Percentiles rank a stretch among this genome's conserved stretches.
phyloP scores from a whole-genome alignment of 352 stramenopile species.

The Chrysophaeum taylorii region DNA sequence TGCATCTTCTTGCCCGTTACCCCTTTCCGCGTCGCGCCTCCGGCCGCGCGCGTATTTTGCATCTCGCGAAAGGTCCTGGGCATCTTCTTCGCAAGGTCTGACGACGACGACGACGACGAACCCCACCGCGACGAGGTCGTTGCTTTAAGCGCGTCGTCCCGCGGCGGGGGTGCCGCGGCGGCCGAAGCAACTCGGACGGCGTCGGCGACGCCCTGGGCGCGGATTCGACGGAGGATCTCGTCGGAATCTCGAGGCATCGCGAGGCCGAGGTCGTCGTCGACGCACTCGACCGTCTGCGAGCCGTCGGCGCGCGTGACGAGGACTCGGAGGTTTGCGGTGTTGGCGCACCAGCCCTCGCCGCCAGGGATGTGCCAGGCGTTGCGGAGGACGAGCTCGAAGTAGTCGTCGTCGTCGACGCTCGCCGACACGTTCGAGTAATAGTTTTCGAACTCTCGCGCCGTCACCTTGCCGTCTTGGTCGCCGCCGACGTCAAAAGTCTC shows the following conservation, averaged over 20 bases:
- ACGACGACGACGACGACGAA: background rate
- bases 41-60: background rate
- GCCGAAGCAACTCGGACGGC: conserved; percentile 11
- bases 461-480: conserved; percentile 41
- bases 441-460: conserved; percentile 41
- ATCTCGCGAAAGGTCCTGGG: background rate
- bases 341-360: conserved; percentile 61
- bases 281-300: conserved; percentile 42
- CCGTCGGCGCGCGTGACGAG: conserved; percentile 68
- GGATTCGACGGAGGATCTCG: conserved; percentile 10
- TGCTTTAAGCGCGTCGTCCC: no score
- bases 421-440: conserved; percentile 78
- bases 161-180: no score
- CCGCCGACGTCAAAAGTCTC: conserved; percentile 29
- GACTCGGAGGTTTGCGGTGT: conserved; percentile 69
- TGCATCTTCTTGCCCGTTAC: background rate
- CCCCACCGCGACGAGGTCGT: no score
- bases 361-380: conserved; percentile 53
- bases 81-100: background rate
- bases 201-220: conserved; percentile 20
- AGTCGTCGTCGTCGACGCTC: conserved; percentile 71
- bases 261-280: conserved; percentile 29
- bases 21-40: no score
- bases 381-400: conserved; percentile 77
- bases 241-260: background rate